Conservation (phyloP, 192 early-diverging fungal species). For the Anaeromyces robustus region DNA sequence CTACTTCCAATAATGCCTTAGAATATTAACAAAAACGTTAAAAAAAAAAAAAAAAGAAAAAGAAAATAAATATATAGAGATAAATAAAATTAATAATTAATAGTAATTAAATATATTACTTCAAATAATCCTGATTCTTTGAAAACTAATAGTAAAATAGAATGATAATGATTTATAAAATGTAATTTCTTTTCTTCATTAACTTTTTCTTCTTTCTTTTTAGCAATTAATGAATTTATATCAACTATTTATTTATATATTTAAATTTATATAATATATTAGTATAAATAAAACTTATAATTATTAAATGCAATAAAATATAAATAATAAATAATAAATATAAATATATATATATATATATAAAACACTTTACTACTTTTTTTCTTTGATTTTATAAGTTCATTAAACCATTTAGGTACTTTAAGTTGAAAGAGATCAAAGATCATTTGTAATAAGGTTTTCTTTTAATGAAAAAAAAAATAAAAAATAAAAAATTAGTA, state of each 20-base stretch:
- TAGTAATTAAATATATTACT: background rate
- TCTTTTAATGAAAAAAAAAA: conserved; percentile 17
- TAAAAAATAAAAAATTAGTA: conserved; percentile 5
- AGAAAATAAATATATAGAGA: no score
- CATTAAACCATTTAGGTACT: conserved; percentile 28
- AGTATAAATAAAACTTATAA: no score
- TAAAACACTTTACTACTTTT: background rate
- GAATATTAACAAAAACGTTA: no score
- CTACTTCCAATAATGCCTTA: background rate
- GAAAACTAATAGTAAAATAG: background rate
- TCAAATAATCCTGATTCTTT: background rate
- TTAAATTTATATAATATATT: no score
- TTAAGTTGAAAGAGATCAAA: conserved; percentile 65
- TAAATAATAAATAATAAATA: no score
- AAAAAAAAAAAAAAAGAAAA: no score
- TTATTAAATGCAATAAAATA: no score
- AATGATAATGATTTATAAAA: background rate
- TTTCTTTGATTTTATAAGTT: background rate
- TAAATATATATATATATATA: background rate
- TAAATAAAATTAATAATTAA: no score
- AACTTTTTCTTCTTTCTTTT: background rate
- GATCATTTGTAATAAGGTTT: conserved; percentile 67
- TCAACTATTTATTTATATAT: background rate
- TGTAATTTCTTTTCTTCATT: background rate
- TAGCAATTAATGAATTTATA: background rate